Evolutionary conservation across 2,329 filamentous ascomycete genomes (phyloP).

Genomic region (Trichoderma sp.): DNA sequence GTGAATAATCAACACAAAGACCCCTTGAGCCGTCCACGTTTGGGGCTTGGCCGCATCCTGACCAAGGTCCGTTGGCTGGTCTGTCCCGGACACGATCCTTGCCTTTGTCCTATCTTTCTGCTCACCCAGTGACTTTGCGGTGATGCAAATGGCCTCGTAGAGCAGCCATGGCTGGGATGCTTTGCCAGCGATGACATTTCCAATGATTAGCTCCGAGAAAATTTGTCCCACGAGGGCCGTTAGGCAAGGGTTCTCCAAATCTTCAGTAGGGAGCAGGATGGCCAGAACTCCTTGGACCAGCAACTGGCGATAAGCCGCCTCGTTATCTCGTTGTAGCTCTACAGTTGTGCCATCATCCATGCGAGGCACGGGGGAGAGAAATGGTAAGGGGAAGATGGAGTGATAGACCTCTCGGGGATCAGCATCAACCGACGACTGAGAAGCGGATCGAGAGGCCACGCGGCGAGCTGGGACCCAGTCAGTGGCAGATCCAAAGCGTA

Average conservation of each 20-base stretch:
- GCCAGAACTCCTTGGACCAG: slow-evolving; percentile 80
- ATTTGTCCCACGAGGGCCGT: slow-evolving; percentile 82
- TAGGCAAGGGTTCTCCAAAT: slow-evolving; percentile 83
- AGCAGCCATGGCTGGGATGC: slow-evolving; percentile 84
- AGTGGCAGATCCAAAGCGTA: slow-evolving; percentile 20
- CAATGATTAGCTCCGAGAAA: slow-evolving; percentile 84
- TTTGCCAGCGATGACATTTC: slow-evolving; percentile 75
- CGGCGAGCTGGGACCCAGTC: slow-evolving; percentile 61
- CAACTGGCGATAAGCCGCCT: slow-evolving; percentile 80
- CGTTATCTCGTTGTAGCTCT: slow-evolving; percentile 68
- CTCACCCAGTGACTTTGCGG: slow-evolving; percentile 45
- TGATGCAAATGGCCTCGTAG: slow-evolving; percentile 77
- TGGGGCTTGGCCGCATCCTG: slow-evolving; percentile 21
- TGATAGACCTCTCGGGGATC: slow-evolving; percentile 74
- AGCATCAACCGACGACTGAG: slow-evolving; percentile 57
- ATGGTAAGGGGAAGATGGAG: slow-evolving; percentile 74
- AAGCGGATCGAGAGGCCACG: slow-evolving; percentile 57
- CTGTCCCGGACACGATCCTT: slow-evolving; percentile 20
- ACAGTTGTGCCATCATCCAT: slow-evolving; percentile 48
- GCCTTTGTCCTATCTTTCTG: slow-evolving; percentile 27
- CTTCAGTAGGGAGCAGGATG: slow-evolving; percentile 84
- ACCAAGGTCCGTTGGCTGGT: slow-evolving; percentile 2
- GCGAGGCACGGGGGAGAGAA: slow-evolving; percentile 72
- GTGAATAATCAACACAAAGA: slow-evolving; percentile 58
- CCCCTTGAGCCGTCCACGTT: slow-evolving; percentile 41